A percentile compares a stretch with the other conserved stretches of the same genome.
These are phyloP conservation scores for Aureobasidium leucospermi DNA, from an alignment of 2,329 filamentous ascomycete genomes.

Conservation along the genomic window DNA sequence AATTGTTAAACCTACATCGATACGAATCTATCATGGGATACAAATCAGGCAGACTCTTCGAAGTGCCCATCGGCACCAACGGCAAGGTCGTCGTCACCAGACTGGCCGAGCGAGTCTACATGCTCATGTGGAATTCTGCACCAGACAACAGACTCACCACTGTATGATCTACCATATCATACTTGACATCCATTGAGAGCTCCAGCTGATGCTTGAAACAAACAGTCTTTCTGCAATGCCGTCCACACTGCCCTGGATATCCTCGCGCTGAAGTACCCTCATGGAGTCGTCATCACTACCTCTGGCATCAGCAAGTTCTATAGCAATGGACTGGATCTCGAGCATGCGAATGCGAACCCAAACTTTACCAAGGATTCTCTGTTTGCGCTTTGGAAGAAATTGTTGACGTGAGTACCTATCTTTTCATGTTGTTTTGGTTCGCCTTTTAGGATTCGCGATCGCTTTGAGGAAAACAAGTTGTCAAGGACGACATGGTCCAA, in stretches of 20 bases:
- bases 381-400: constrained; percentile 57
- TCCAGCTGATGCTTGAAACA: too few species aligned
- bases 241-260: constrained; percentile 67
- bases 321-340: constrained; percentile 73
- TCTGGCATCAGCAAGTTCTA: constrained; percentile 72
- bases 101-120: constrained; percentile 56
- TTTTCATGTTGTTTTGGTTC: not conserved
- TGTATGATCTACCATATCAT: constrained; percentile 17
- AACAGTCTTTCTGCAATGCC: constrained; percentile 53
- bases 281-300: constrained; percentile 72
- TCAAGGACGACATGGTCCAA: not conserved
- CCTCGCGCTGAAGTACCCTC: constrained; percentile 58
- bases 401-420: constrained; percentile 47
- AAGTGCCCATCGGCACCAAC: constrained; percentile 22
- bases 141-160: constrained; percentile 71
- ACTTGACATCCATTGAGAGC: too few species aligned
- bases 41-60: constrained; percentile 20
- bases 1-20: not conserved
- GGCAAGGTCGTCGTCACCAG: constrained; percentile 50
- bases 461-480: too few species aligned
- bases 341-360: constrained; percentile 53
- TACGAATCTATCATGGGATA: not conserved
- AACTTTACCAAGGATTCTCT: constrained; percentile 54
- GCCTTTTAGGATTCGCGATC: not conserved
- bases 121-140: constrained; percentile 63